A percentile compares a stretch with the other conserved stretches of the same genome.
These are phyloP conservation scores for Diplosphaera chodatii DNA, from an alignment of 139 green algal species.

Conservation along the genomic window DNA sequence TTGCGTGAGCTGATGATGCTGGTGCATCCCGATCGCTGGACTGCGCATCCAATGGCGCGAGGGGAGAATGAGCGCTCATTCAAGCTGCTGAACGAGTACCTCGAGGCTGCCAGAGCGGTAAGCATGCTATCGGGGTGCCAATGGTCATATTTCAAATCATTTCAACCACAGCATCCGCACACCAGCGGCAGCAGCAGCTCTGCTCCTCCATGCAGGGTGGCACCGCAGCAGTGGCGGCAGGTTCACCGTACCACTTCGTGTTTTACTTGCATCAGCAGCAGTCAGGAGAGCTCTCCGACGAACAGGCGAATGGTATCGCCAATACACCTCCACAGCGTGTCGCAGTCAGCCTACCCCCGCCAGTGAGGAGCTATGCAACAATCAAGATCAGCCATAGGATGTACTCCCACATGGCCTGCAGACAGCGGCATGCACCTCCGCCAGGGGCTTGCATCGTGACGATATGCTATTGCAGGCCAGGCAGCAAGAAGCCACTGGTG, in stretches of 20 bases:
- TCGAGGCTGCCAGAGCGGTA: background rate
- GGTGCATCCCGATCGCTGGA: background rate
- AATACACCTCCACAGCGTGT: background rate
- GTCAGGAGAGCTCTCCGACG: background rate
- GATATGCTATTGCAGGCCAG: background rate
- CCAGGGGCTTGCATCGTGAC: too few relatives aligned
- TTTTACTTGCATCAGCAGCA: constrained; percentile 1
- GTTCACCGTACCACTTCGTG: background rate
- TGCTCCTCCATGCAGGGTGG: background rate
- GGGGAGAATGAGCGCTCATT: background rate
- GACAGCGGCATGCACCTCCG: too few relatives aligned
- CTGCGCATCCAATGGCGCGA: background rate
- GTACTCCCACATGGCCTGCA: too few relatives aligned
- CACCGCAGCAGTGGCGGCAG: background rate
- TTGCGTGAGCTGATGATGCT: background rate
- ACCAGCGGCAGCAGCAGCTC: too few relatives aligned
- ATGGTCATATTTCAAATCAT: too few relatives aligned
- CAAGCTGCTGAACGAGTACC: constrained; percentile 2
- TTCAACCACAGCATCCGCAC: too few relatives aligned
- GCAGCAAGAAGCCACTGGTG: background rate
- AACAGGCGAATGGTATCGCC: background rate
- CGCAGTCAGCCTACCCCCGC: background rate
- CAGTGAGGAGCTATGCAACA: too few relatives aligned
- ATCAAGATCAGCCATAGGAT: too few relatives aligned
- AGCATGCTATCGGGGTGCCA: background rate